These are phyloP conservation scores for Pleurotus cornucopiae DNA, from an alignment of 768 basidiomycete genomes.

Conservation along the genomic window DNA sequence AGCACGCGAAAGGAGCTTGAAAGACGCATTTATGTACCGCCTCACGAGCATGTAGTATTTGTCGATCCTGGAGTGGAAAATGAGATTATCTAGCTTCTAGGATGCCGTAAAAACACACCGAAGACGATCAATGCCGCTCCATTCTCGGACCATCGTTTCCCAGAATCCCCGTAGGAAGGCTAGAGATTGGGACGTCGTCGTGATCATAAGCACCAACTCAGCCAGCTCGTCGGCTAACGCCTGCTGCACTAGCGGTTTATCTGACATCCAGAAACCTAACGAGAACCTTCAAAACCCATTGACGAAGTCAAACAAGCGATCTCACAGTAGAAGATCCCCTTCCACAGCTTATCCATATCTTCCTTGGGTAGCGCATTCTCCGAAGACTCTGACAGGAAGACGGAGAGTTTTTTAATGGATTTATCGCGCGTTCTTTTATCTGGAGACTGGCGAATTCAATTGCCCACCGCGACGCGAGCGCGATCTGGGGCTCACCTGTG, in stretches of 20 bases:
- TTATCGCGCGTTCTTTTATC: slow-evolving; percentile 93
- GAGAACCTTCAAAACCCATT: not conserved
- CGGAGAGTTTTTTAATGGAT: slow-evolving; percentile 74
- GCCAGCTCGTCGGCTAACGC: slow-evolving; percentile 83
- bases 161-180: slow-evolving; percentile 88
- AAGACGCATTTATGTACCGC: slow-evolving; percentile 81
- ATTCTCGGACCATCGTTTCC: slow-evolving; percentile 86
- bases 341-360: slow-evolving; percentile 94
- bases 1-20: slow-evolving; percentile 68
- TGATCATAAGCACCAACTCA: slow-evolving; percentile 70
- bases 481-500: slow-evolving; percentile 52
- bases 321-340: slow-evolving; percentile 95
- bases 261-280: slow-evolving; percentile 98
- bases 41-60: slow-evolving; percentile 97
- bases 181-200: slow-evolving; percentile 52
- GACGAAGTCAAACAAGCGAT: slow-evolving; percentile 9
- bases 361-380: slow-evolving; percentile 56
- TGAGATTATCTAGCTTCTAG: not conserved
- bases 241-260: slow-evolving; percentile 96
- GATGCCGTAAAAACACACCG: slow-evolving; percentile 46
- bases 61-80: slow-evolving; percentile 63
- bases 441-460: slow-evolving; percentile 20
- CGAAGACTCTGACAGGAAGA: slow-evolving; percentile 71
- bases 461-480: not conserved
- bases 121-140: slow-evolving; percentile 88